Conservation (phyloP, 1,139 yeast genomes). For the Suhomyces terraborum region DNA sequence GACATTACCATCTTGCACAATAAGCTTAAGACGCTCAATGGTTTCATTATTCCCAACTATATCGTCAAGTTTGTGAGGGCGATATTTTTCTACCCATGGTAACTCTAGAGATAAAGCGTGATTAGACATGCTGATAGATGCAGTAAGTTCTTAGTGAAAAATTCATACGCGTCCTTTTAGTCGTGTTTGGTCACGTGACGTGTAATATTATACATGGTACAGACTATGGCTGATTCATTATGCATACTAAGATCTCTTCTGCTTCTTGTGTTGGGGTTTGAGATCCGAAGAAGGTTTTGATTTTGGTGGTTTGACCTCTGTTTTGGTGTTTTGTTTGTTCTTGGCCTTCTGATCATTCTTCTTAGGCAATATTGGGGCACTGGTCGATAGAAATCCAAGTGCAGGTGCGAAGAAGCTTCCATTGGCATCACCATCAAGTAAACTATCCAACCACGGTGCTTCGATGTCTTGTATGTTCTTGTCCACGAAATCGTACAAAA, state of each 20-base stretch:
- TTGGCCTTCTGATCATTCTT: constrained; percentile 28
- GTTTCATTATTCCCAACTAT: constrained; percentile 95
- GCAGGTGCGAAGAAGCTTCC: constrained; percentile 32
- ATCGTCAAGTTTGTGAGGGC: constrained; percentile 77
- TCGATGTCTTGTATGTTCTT: constrained; percentile 37
- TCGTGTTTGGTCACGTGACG: constrained; percentile 4
- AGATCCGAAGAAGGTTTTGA: not conserved
- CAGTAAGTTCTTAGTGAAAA: not conserved
- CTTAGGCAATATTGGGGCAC: constrained; percentile 40
- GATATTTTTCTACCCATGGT: constrained; percentile 91
- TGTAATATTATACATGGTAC: not conserved
- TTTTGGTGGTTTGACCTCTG: not conserved
- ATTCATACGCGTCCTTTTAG: constrained; percentile 9
- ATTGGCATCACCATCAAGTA: constrained; percentile 23
- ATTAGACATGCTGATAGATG: constrained; percentile 20
- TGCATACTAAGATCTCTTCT: constrained; percentile 1
- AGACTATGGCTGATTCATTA: not conserved
- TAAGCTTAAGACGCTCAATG: constrained; percentile 75
- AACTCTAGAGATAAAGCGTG: constrained; percentile 38
- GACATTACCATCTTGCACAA: constrained; percentile 92
- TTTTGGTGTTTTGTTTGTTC: constrained; percentile 7
- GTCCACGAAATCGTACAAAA: constrained; percentile 36
- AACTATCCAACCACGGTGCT: constrained; percentile 48
- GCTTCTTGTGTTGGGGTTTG: not conserved
- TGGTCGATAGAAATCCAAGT: constrained; percentile 41